These are phyloP conservation scores for Pyricularia pennisetigena DNA, from an alignment of 2,329 filamentous ascomycete species.

Conservation along the genomic window DNA sequence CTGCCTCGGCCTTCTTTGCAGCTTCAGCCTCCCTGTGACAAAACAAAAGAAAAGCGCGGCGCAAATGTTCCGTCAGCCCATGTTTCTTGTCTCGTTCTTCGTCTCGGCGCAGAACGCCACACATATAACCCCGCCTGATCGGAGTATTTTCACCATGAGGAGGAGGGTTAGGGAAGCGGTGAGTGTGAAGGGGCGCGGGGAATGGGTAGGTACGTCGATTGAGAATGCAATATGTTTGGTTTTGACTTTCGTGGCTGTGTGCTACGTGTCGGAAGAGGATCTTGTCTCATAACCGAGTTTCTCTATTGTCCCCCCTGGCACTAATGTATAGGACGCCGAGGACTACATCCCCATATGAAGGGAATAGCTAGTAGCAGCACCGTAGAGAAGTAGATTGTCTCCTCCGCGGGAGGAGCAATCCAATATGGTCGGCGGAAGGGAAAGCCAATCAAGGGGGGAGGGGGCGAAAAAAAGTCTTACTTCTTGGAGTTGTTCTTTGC, in stretches of 20 bases:
- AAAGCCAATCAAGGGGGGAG: neutral
- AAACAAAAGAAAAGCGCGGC: neutral
- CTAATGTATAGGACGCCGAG: neutral
- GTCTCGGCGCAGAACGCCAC: neutral
- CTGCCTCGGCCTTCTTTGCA: constrained; percentile 67
- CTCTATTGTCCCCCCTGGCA: neutral
- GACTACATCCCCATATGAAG: neutral
- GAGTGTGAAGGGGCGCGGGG: neutral
- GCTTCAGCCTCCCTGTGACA: constrained; percentile 76
- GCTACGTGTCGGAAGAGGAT: neutral
- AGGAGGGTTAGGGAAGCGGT: neutral
- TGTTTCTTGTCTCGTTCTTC: neutral
- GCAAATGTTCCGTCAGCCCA: neutral
- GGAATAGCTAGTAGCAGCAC: neutral
- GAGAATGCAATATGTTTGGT: neutral
- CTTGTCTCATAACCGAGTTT: neutral
- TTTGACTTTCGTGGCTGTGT: neutral
- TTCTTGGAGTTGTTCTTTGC: constrained; percentile 80
- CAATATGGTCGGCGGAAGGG: neutral
- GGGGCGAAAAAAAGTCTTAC: constrained; percentile 36
- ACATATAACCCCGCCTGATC: neutral
- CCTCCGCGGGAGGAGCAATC: neutral
- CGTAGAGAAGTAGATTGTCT: neutral
- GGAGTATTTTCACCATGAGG: neutral
- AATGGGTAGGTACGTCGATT: neutral